A percentile compares a stretch with the other conserved stretches of the same genome.
phyloP scores from a whole-genome alignment of 2,329 filamentous ascomycete genomes.

The Cercospora zeina region DNA sequence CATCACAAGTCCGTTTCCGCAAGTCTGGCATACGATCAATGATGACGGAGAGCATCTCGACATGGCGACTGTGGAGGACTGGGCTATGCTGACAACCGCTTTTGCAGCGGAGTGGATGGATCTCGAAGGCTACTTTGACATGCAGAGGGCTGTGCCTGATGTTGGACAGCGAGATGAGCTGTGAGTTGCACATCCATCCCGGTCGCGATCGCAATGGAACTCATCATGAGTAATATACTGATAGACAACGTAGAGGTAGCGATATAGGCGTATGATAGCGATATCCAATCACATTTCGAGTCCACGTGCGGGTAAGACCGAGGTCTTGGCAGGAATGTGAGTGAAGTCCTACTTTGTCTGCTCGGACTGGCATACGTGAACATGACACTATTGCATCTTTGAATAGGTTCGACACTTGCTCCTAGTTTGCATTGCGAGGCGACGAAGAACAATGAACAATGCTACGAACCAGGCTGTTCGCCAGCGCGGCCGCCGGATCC shows the following conservation, averaged over 20 bases:
- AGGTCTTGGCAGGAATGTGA: constrained; percentile 9
- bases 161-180: constrained; percentile 24
- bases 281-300: background rate
- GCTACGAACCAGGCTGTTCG: background rate
- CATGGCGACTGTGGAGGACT: constrained; percentile 76
- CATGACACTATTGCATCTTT: background rate
- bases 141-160: constrained; percentile 14
- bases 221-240: background rate
- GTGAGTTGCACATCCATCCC: constrained; percentile 23
- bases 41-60: constrained; percentile 88
- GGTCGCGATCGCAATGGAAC: background rate
- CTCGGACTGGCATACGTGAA: background rate
- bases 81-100: constrained; percentile 78
- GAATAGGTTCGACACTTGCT: background rate
- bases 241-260: constrained; percentile 6
- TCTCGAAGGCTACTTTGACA: constrained; percentile 59
- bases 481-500: background rate
- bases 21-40: constrained; percentile 79
- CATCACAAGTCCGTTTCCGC: constrained; percentile 79
- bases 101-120: constrained; percentile 95
- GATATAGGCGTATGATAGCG: background rate
- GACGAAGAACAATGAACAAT: background rate
- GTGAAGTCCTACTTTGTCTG: background rate
- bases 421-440: background rate
- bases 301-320: background rate